These are phyloP conservation scores for Fusarium napiforme DNA, from an alignment of 2,329 filamentous ascomycete species.

Conservation along the genomic window DNA sequence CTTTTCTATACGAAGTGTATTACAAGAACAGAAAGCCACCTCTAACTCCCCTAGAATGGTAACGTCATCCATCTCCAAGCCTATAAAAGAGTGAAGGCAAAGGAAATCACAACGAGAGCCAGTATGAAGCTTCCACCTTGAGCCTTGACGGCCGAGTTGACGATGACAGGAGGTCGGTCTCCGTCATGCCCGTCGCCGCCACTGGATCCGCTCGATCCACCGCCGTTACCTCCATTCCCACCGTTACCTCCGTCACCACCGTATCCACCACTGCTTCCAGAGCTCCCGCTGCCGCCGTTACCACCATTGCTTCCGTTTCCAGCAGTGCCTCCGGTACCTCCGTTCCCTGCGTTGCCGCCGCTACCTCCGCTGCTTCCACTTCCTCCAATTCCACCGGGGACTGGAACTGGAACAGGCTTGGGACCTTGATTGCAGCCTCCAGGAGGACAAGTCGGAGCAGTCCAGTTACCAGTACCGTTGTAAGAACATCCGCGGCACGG, in stretches of 20 bases:
- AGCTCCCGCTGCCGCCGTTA: neutral
- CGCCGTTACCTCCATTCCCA: neutral
- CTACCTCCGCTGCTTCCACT: neutral
- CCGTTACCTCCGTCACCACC: neutral
- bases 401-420: constrained; percentile 14
- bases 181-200: neutral
- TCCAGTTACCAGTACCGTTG: constrained; percentile 32
- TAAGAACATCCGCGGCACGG: constrained; percentile 26
- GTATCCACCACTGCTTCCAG: neutral
- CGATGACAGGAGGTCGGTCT: constrained; percentile 8
- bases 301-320: neutral
- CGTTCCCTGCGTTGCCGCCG: neutral
- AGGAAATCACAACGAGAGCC: neutral
- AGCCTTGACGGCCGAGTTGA: constrained; percentile 19
- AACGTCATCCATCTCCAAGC: neutral
- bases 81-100: constrained; percentile 22
- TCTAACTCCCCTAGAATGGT: neutral
- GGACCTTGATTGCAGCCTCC: constrained; percentile 25
- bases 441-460: constrained; percentile 30
- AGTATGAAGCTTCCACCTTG: neutral
- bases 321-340: neutral
- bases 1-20: constrained; percentile 22
- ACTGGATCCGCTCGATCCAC: constrained; percentile 2
- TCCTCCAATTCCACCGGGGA: constrained; percentile 4
- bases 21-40: neutral